Conservation (phyloP, 176 grass and related monocot species). For the Cenchrus fungigraminus region DNA sequence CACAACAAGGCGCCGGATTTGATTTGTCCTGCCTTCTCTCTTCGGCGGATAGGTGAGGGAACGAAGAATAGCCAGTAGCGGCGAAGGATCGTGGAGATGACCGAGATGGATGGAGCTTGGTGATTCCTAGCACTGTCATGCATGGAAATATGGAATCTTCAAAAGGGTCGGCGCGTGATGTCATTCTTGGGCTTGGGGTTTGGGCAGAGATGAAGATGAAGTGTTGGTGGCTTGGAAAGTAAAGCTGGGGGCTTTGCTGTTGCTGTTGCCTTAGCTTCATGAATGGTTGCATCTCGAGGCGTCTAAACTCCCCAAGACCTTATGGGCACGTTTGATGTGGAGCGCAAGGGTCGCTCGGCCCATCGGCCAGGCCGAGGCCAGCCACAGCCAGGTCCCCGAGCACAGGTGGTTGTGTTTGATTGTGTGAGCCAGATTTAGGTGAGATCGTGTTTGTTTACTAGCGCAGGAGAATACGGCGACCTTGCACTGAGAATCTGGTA, state of each 20-base stretch:
- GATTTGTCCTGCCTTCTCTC: not conserved
- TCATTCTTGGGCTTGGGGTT: not conserved
- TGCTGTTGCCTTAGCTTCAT: not conserved
- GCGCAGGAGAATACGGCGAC: too few species aligned
- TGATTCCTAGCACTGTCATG: not conserved
- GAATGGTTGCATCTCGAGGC: constrained; percentile 6
- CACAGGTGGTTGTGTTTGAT: too few species aligned
- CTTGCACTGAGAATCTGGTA: too few species aligned
- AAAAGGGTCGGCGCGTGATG: constrained; percentile 3
- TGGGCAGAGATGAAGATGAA: not conserved
- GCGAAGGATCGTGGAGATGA: constrained; percentile 13
- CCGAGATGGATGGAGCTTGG: constrained; percentile 17
- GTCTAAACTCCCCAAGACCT: too few species aligned
- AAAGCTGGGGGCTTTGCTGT: not conserved
- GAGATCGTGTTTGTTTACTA: too few species aligned
- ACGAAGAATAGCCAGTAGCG: constrained; percentile 11
- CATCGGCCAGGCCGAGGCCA: too few species aligned
- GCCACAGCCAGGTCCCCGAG: too few species aligned
- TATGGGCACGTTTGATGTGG: too few species aligned
- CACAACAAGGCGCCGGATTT: constrained; percentile 19
- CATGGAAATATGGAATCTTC: constrained; percentile 26
- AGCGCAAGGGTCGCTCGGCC: too few species aligned
- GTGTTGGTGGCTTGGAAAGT: not conserved
- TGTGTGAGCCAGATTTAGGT: too few species aligned
- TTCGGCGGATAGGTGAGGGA: not conserved